Evolutionary conservation across 1,139 yeast species (phyloP), one percentile per base, ranked within the genome.

Genomic region (Groenewaldozyma auringiensis): DNA sequence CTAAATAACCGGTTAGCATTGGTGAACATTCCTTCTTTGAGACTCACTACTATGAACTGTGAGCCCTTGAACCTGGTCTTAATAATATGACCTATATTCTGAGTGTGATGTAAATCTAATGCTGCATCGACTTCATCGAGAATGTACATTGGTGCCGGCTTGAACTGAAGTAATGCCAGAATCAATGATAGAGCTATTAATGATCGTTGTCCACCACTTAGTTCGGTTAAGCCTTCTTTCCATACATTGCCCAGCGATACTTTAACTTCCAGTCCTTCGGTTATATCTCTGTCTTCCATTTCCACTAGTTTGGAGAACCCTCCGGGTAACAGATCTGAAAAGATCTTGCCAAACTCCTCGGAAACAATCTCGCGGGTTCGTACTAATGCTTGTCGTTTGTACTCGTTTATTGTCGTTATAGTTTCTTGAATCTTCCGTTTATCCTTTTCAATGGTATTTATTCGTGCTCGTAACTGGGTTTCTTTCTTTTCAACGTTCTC

Each of bases 91-190:
- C 99, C 99, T 59, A 94, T 92, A 59, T 92, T 92, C 64, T 94
- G 97, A 1, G 99, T 94, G 63, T 94, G 99, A 46, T 95, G 86
- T 53, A 89, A 75, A 70, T 94, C 99, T 53, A 94, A 74, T 1
- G 99, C 99, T 1, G 99, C 98, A 67, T 92, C 98, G 34, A 92
- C 96, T 66, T 92, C 98, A 66, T 92, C 98, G 49, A 92, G 71
- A 57, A 92, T 89, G 62, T 92, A 92, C 95, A 92, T 86, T 9
- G 98, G 98, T 0, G 98, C 97, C 1, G 98, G 98, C 63, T 88
- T 87, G 70, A 86, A 89, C 63, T 89, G 95, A 47, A 92, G 70
- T 50, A 92, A 70, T 0, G 97, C 96, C 78, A 89, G 75, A 54
- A 89, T 89, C 57, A 92, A 71, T 2, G 97, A 85, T 43, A 92